These are phyloP conservation scores for Didymella exigua DNA, from an alignment of 2,329 filamentous ascomycete genomes.

Conservation along the genomic window DNA sequence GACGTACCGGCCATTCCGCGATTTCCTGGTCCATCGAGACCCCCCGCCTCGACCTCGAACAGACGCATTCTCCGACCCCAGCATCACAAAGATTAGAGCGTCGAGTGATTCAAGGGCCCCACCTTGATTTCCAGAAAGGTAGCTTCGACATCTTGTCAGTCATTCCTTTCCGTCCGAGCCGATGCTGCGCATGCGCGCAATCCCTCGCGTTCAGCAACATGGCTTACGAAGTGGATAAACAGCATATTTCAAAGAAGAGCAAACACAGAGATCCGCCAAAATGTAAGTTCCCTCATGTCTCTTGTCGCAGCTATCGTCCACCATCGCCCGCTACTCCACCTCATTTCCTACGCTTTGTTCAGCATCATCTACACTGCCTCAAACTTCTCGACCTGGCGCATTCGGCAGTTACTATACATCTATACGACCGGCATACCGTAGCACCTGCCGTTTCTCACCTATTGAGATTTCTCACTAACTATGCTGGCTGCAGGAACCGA, in stretches of 20 bases:
- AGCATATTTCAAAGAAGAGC: slow-evolving; percentile 17
- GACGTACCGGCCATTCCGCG: slow-evolving; percentile 28
- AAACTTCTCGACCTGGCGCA: neutral
- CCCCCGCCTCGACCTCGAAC: slow-evolving; percentile 25
- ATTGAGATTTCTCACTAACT: slow-evolving; percentile 39
- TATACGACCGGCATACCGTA: neutral
- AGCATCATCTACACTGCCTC: neutral
- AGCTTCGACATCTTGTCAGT: slow-evolving; percentile 2
- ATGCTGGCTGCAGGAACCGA: slow-evolving; percentile 64
- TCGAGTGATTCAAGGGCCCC: slow-evolving; percentile 17
- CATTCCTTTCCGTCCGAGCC: slow-evolving; percentile 12
- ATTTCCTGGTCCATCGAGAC: slow-evolving; percentile 20
- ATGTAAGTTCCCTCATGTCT: slow-evolving; percentile 5
- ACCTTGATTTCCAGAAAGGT: slow-evolving; percentile 15
- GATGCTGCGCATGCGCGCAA: slow-evolving; percentile 17
- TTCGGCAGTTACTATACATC: neutral
- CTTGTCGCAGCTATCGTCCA: neutral
- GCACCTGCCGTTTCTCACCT: slow-evolving; percentile 9
- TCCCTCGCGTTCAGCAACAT: slow-evolving; percentile 8
- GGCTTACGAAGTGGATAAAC: slow-evolving; percentile 33
- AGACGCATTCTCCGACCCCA: slow-evolving; percentile 24
- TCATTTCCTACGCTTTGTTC: neutral
- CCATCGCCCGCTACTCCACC: neutral
- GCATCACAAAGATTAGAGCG: slow-evolving; percentile 17
- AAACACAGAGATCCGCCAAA: neutral